Evolutionary conservation across 2,329 filamentous ascomycete species (phyloP).

Genomic region (Alternaria ethzedia): DNA sequence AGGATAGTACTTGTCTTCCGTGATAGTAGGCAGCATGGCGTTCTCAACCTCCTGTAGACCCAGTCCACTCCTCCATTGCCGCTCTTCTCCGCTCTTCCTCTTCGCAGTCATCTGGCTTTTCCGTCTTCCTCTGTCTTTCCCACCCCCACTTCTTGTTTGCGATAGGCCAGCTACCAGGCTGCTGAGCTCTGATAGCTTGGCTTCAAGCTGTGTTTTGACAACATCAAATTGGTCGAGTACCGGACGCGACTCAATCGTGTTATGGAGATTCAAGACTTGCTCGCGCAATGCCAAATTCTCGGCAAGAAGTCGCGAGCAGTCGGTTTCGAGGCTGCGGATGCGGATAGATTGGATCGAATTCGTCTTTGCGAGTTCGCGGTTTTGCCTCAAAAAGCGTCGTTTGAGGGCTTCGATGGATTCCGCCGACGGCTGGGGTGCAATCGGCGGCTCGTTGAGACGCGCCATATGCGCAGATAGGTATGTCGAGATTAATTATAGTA

Average conservation of each 20-base stretch:
- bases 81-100: conserved; percentile 60
- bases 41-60: conserved; percentile 54
- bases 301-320: conserved; percentile 75
- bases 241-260: conserved; percentile 67
- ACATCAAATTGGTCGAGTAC: conserved; percentile 70
- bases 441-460: conserved; percentile 76
- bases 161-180: conserved; percentile 71
- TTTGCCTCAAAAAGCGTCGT: conserved; percentile 80
- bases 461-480: conserved; percentile 68
- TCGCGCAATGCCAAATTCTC: conserved; percentile 78
- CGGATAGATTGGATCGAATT: conserved; percentile 80
- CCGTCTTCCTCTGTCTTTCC: conserved; percentile 23
- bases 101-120: conserved; percentile 59
- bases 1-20: conserved; percentile 72
- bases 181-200: conserved; percentile 74
- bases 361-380: conserved; percentile 77
- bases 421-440: conserved; percentile 54
- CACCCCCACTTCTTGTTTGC: conserved; percentile 35
- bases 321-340: conserved; percentile 77
- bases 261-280: conserved; percentile 72
- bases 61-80: conserved; percentile 60
- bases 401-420: conserved; percentile 74
- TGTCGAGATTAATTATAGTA: conserved; percentile 41
- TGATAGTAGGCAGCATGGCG: conserved; percentile 68
- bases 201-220: conserved; percentile 74